phyloP scores from a whole-genome alignment of 108 stramenopile species.

The Nitzschia putrida region DNA sequence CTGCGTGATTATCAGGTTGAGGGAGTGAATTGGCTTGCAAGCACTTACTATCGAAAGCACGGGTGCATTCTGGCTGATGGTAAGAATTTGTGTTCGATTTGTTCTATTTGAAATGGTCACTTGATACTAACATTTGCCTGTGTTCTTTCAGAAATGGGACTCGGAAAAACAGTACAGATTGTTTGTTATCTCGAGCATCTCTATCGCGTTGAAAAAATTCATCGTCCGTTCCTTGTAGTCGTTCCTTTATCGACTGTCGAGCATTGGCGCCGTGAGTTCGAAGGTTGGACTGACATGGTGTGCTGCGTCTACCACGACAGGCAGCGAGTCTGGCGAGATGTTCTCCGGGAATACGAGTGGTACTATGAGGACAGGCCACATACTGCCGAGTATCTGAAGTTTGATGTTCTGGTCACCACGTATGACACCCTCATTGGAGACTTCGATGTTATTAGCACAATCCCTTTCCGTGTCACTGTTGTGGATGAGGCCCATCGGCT shows the following conservation, averaged over 20 bases:
- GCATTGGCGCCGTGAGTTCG: constrained; percentile 98
- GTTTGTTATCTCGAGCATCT: constrained; percentile 94
- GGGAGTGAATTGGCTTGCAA: constrained; percentile 95
- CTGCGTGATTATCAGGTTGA: constrained; percentile 95
- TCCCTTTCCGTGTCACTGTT: constrained; percentile 87
- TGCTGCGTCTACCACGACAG: constrained; percentile 96
- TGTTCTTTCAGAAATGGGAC: constrained; percentile 14
- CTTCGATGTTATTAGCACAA: constrained; percentile 86
- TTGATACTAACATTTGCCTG: background rate
- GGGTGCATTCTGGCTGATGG: constrained; percentile 96
- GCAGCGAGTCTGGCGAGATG: constrained; percentile 93
- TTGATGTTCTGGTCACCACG: constrained; percentile 92
- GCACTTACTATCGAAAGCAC: constrained; percentile 86
- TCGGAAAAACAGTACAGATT: constrained; percentile 89
- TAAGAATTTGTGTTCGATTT: constrained; percentile 35
- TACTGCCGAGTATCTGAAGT: constrained; percentile 93
- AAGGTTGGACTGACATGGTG: constrained; percentile 96
- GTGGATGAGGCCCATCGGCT: constrained; percentile 98
- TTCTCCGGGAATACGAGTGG: constrained; percentile 97
- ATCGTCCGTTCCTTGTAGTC: constrained; percentile 94
- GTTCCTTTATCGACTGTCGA: constrained; percentile 96
- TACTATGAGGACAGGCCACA: constrained; percentile 96
- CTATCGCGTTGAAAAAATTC: constrained; percentile 87
- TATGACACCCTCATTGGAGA: constrained; percentile 92
- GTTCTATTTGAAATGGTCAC: constrained; percentile 19